These are phyloP conservation scores for Heliocybe sulcata DNA, from an alignment of 1,284 basidiomycete species.

Conservation along the genomic window DNA sequence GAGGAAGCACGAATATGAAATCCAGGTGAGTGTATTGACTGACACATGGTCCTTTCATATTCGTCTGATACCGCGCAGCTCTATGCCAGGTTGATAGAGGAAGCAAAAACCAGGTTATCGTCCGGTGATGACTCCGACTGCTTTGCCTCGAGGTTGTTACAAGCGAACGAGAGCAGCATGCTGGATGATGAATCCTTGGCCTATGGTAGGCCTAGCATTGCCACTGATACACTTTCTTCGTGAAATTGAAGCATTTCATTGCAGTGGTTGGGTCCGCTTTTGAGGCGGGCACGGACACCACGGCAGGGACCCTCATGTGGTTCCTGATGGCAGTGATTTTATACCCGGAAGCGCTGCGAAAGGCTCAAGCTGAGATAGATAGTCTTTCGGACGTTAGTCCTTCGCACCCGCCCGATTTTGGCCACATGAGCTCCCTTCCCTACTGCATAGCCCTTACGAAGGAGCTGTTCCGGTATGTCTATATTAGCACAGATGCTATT, in stretches of 20 bases:
- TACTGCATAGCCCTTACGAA: constrained; percentile 4
- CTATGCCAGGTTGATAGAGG: constrained; percentile 12
- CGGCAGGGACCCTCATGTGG: not conserved
- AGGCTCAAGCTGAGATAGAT: constrained; percentile 20
- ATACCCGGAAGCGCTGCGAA: constrained; percentile 16
- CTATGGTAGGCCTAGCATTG: constrained; percentile 2
- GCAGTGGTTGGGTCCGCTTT: not conserved
- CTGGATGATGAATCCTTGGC: not conserved
- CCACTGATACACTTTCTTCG: constrained; percentile 8
- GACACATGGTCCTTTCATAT: not conserved
- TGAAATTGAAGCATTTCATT: constrained; percentile 5
- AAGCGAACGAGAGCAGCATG: constrained; percentile 11
- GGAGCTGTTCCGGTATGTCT: constrained; percentile 3
- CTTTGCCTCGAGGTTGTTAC: constrained; percentile 15
- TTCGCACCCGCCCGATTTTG: constrained; percentile 1
- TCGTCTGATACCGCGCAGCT: constrained; percentile 9
- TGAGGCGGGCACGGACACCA: constrained; percentile 3
- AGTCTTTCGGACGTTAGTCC: not conserved
- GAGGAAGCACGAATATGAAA: constrained; percentile 14
- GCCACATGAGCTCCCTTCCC: not conserved
- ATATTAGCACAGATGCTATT: not conserved
- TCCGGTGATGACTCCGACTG: constrained; percentile 14
- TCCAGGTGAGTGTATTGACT: constrained; percentile 8
- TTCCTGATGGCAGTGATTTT: constrained; percentile 6
- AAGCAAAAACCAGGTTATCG: constrained; percentile 16